A percentile compares a stretch with the other conserved stretches of the same genome.
Conservation (phyloP, 1,284 basidiomycete species). For the Sanguinoderma infundibulare region DNA sequence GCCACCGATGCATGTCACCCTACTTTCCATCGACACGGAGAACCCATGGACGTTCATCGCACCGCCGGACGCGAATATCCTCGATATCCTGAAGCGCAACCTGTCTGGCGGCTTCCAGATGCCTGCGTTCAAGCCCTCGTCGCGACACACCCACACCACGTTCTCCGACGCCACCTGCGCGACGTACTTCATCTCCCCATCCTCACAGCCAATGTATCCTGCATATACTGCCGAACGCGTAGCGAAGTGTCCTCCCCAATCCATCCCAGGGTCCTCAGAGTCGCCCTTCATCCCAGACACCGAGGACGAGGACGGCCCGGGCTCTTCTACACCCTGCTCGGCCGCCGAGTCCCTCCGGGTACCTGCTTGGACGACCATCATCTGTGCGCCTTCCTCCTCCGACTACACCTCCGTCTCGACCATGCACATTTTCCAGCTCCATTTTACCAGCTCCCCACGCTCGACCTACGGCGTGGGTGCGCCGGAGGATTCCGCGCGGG, state of each 20-base stretch:
- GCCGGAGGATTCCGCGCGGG: conserved; percentile 20
- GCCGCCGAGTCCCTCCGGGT: conserved; percentile 52
- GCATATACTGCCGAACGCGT: conserved; percentile 28
- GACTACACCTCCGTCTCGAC: conserved; percentile 51
- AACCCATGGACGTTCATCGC: conserved; percentile 52
- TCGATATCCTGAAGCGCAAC: conserved; percentile 17
- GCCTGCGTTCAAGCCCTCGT: conserved; percentile 16
- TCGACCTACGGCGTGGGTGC: conserved; percentile 33
- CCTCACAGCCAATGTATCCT: conserved; percentile 41
- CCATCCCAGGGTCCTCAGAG: conserved; percentile 19
- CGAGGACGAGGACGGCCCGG: conserved; percentile 34
- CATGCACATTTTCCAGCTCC: conserved; percentile 65
- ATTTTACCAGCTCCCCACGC: conserved; percentile 45
- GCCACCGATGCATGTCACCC: conserved; percentile 54
- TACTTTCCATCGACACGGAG: conserved; percentile 60
- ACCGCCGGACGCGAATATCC: conserved; percentile 14
- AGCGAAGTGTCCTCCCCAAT: conserved; percentile 15
- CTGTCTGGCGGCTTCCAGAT: conserved; percentile 19
- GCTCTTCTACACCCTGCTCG: neutral
- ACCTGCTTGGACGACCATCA: conserved; percentile 50
- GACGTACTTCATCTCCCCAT: conserved; percentile 55
- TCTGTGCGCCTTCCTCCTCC: conserved; percentile 49
- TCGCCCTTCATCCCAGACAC: conserved; percentile 33
- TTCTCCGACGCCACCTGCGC: conserved; percentile 44
- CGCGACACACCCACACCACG: conserved; percentile 24